Evolutionary conservation across 352 stramenopile genomes (phyloP), one percentile per base, ranked within the genome.

Genomic region (Pythium periplocum): DNA sequence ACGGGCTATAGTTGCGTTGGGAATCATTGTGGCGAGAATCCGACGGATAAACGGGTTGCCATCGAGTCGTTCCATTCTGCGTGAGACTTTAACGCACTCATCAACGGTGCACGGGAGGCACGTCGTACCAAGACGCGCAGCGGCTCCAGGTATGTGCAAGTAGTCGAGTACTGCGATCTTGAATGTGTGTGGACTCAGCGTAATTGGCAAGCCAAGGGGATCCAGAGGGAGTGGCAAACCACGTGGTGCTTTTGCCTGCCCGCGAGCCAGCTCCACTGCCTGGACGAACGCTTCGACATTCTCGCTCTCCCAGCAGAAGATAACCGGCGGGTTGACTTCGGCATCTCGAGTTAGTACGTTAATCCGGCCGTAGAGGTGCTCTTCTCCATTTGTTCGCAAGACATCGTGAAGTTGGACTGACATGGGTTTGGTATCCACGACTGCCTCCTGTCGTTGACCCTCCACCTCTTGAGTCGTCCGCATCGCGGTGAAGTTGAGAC

Each of bases 281-380:
- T 42, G 7, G 12, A 42, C 38, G 12, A 42, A 42, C 7, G 12
- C 38, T 42, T 42, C 38, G 7, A 42, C 38, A 42, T 42, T 42
- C 17, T 26, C 17, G 17, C 0, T 26, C 12, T 42, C 32, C 49
- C 49, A 55, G 7, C 49, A 31, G 49, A 55, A 55, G 12, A 48
- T 49, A 31, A 55, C 38, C 32, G 38, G 37, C 38, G 49, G 49
- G 49, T 55, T 36, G 32, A 50, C 49, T 55, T 55, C 35, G 32
- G 49, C 38, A 36, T 48, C 32, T 50, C 12, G 32, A 55, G 38
- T 50, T 48, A 55, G 38, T 55, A 50, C 33, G 32, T 7, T 55
- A 36, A 55, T 55, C 49, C 10, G 50, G 49, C 32, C 49, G 38
- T 48, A 48, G 49, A 55, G 49, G 49, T 55, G 35, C 32, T 55